phyloP scores from a whole-genome alignment of 371 early-diverging fungal species.

The Apophysomyces sp. region DNA sequence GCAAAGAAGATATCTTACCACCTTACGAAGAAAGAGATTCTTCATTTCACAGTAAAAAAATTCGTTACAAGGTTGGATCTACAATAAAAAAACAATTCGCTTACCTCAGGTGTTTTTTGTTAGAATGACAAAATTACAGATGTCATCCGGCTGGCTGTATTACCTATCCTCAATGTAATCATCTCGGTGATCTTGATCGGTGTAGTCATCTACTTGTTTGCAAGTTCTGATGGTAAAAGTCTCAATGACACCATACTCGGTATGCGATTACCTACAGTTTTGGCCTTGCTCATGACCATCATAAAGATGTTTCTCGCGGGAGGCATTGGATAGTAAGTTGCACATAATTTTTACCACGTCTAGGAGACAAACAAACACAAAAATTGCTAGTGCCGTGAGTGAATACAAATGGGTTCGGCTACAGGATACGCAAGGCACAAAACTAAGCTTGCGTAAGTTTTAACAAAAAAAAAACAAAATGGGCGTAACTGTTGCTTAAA shows the following conservation, averaged over 20 bases:
- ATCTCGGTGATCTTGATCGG: slow-evolving; percentile 3
- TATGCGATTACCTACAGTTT: neutral
- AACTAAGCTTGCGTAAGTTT: slow-evolving; percentile 6
- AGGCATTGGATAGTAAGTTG: neutral
- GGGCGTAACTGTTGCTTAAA: too few relatives aligned
- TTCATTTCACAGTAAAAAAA: neutral
- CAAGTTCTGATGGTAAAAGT: neutral
- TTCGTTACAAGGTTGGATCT: neutral
- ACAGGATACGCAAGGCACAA: slow-evolving; percentile 7
- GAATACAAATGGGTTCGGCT: slow-evolving; percentile 19
- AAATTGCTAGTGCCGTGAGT: slow-evolving; percentile 10
- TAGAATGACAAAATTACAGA: neutral
- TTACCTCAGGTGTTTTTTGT: neutral
- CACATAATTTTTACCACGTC: neutral
- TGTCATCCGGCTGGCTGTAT: neutral
- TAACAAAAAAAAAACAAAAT: neutral
- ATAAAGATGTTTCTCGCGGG: neutral
- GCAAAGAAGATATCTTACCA: neutral
- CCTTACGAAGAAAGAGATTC: neutral
- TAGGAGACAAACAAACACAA: neutral
- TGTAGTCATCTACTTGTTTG: slow-evolving; percentile 12
- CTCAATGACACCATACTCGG: neutral
- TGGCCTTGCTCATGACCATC: neutral
- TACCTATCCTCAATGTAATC: slow-evolving; percentile 10
- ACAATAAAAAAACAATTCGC: neutral